phyloP scores from a whole-genome alignment of 805 yeast species.

The Candida morakotiae region DNA sequence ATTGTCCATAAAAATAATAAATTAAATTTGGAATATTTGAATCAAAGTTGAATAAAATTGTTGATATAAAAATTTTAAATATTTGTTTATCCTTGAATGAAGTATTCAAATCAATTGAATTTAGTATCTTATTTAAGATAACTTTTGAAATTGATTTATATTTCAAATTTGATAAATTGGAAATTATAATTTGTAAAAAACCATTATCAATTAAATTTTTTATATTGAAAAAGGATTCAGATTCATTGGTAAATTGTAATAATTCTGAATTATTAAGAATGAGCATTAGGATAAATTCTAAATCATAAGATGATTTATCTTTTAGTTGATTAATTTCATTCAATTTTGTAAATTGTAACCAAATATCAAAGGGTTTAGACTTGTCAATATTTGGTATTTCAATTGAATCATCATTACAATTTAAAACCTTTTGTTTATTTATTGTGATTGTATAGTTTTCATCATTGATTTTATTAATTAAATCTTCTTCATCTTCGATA shows the following conservation, averaged over 20 bases:
- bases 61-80: slow-evolving; percentile 51
- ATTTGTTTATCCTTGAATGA: slow-evolving; percentile 47
- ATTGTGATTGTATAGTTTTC: slow-evolving; percentile 49
- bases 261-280: slow-evolving; percentile 64
- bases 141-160: slow-evolving; percentile 33
- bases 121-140: slow-evolving; percentile 43
- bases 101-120: slow-evolving; percentile 25
- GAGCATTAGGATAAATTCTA: slow-evolving; percentile 63
- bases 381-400: not conserved
- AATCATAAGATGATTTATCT: slow-evolving; percentile 48
- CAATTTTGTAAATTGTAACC: slow-evolving; percentile 25
- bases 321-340: slow-evolving; percentile 16
- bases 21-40: slow-evolving; percentile 41
- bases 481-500: slow-evolving; percentile 32
- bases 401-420: slow-evolving; percentile 15
- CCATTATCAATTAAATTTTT: slow-evolving; percentile 54
- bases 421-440: slow-evolving; percentile 45
- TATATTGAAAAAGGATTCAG: slow-evolving; percentile 42
- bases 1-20: slow-evolving; percentile 51
- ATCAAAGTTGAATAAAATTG: slow-evolving; percentile 35
- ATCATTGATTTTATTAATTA: slow-evolving; percentile 41
- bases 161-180: slow-evolving; percentile 39
- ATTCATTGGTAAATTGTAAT: slow-evolving; percentile 27
- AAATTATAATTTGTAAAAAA: slow-evolving; percentile 47
- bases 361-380: no score